Base-by-base conservation (phyloP, 345 rosid genomes). In the Syzygium aromaticum region DNA sequence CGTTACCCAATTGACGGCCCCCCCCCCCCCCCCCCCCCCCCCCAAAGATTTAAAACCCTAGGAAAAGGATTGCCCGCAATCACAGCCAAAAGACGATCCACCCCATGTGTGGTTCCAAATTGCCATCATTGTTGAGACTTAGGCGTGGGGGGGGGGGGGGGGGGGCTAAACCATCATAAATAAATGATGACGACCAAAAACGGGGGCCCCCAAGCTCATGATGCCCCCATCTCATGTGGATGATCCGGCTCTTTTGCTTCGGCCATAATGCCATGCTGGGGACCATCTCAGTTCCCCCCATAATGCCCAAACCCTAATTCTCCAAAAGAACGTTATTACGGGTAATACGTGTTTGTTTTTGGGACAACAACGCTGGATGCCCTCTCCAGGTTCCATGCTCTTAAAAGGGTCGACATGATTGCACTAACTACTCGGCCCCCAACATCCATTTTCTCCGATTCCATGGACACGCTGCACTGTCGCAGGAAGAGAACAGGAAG, bases 341-440 rank as follows among this genome's bases (percentile, higher is more conserved):
- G 49, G 27, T 27, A 11, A 33, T 25, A 83, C 33, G 85, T 25
- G 33, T 49, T 11, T 51, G 85, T 25, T 51, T 51, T 13, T 51
- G 28, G 54, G 22, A 83, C 52, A 27, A 83, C 54, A 3, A n/a
- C 80, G 54, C 19, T 83, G 54, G 53, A 25, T 52, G 33, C 52
- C 51, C 85, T 83, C 85, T 83, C 85, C 85, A 83, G 85, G 85
- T 83, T 51, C 54, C 23, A 49, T 83, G 85, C 85, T 51, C 54
- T 83, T 14, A 51, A 82, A 82, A 67, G 80, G 85, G 85, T 83
- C 52, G 54, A 83, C 85, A 83, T 83, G 85, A 83, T 83, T 83
- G 85, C 38, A 27, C 85, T 52, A 49, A 83, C 85, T 15, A 51
- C 85, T 83, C 19, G 25, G 22, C 54, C 0, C 33, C 30, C 85